Evolutionary conservation across 345 rosid genomes (phyloP).

Genomic region (Zanthoxylum bungeanum): DNA sequence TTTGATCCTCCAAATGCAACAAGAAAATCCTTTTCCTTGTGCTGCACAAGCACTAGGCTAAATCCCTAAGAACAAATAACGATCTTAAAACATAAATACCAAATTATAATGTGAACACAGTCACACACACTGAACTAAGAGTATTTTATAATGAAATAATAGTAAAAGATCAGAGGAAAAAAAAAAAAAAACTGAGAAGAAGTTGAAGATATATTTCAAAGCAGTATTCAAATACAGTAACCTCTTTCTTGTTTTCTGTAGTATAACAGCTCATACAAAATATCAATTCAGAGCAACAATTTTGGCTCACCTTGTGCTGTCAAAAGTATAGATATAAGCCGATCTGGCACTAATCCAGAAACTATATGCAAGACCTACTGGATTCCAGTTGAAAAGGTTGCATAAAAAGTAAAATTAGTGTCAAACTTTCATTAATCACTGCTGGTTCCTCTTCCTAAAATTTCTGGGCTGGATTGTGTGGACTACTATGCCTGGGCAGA

Average conservation of each 20-base stretch:
- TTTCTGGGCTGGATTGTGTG: not conserved
- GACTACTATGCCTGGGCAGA: not conserved
- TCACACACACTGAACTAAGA: no score
- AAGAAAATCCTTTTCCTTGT: constrained; percentile 88
- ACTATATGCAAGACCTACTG: not conserved
- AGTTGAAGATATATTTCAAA: not conserved
- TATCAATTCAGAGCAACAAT: not conserved
- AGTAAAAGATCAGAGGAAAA: not conserved
- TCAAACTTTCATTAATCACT: not conserved
- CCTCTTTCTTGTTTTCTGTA: not conserved
- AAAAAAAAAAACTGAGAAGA: no score
- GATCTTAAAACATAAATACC: constrained; percentile 3
- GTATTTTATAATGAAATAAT: not conserved
- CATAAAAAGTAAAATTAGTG: not conserved
- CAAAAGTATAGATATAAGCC: not conserved
- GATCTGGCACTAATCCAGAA: not conserved
- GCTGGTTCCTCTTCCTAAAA: not conserved
- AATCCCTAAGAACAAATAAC: constrained; percentile 60
- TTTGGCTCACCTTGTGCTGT: not conserved
- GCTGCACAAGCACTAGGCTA: constrained; percentile 80
- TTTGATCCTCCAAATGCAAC: constrained; percentile 90
- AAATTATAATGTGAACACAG: no score
- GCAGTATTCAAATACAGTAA: not conserved
- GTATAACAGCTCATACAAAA: not conserved
- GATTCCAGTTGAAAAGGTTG: not conserved